These are phyloP conservation scores for Malassezia sp. DNA, from an alignment of 1,284 basidiomycete species.

Conservation along the genomic window DNA sequence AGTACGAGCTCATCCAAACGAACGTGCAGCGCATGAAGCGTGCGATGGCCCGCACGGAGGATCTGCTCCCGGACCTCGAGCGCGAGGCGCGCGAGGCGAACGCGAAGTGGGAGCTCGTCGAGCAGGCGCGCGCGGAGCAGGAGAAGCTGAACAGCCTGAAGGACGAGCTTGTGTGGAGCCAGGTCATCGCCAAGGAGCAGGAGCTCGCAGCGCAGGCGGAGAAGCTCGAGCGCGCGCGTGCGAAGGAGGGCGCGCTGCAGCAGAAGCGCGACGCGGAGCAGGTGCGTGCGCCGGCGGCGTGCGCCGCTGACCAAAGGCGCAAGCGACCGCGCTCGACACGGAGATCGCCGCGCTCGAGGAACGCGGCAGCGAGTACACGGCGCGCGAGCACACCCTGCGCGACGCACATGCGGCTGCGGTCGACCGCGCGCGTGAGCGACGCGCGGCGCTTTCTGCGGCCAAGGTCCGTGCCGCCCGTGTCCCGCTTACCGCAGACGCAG, in stretches of 20 bases:
- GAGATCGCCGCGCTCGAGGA: constrained; percentile 33
- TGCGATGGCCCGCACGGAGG: constrained; percentile 48
- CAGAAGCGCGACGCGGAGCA: constrained; percentile 16
- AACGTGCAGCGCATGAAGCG: constrained; percentile 31
- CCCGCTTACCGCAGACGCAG: constrained; percentile 21
- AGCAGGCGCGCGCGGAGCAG: constrained; percentile 61
- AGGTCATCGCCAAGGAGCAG: constrained; percentile 61
- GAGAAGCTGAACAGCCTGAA: constrained; percentile 60
- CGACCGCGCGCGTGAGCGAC: too few species aligned
- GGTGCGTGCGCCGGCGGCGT: constrained; percentile 14
- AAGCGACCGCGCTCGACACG: too few species aligned
- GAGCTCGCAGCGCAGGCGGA: constrained; percentile 21
- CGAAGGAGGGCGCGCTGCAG: constrained; percentile 20
- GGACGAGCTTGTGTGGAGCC: constrained; percentile 77
- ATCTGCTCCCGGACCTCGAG: constrained; percentile 63
- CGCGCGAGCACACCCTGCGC: too few species aligned
- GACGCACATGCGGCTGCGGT: not conserved
- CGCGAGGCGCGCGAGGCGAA: constrained; percentile 56
- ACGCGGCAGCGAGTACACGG: constrained; percentile 16
- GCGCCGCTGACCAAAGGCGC: too few species aligned
- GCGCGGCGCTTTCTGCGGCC: too few species aligned
- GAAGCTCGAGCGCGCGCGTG: constrained; percentile 19
- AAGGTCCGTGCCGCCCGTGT: too few species aligned
- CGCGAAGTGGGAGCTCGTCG: constrained; percentile 59
- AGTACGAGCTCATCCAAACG: constrained; percentile 63